Evolutionary conservation across 1,139 yeast species (phyloP), one percentile per base, ranked within the genome.

Genomic region (Lodderomyces pseudojiufengensis): DNA sequence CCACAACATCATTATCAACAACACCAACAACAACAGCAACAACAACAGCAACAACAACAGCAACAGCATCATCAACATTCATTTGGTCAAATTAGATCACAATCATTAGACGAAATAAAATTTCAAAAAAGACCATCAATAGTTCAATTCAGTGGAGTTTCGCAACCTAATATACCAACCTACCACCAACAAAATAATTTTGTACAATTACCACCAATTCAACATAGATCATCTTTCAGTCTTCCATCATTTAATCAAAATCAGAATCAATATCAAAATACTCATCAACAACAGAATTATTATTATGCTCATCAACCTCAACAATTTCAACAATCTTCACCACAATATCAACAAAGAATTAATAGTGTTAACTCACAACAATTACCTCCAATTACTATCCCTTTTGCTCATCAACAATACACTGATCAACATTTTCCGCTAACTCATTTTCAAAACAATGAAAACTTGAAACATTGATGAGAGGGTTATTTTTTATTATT

Each of bases 211-310:
- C 20, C 20, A 5, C 20, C 20, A 5, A 18, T 18, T n/a, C n/a
- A n/a, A n/a, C n/a, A n/a, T n/a, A n/a, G n/a, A n/a, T n/a, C n/a
- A n/a, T n/a, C n/a, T n/a, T n/a, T n/a, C n/a, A n/a, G n/a, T 18
- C 5, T 7, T 18, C 20, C 20, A 18, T 5, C 6, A 18, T 5
- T 15, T 34, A 24, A 31, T 36, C 33, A 33, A 35, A 22, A 25
- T 12, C 15, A 15, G 14, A 20, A n/a, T 32, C 13, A 34, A 18
- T 7, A 18, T 5, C 20, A 10, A 23, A 3, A 29, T 47, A 44
- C 11, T 51, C 20, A 18, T 5, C 20, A 5, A 18, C 20, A 5
- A 18, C 5, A 18, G 5, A 18, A 7, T 18, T 18, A 18, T 18
- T 18, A 18, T 5, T 18, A 5, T 18, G 6, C 5, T 18, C 20